A percentile compares a stretch with the other conserved stretches of the same genome.
phyloP scores from a whole-genome alignment of 495 filamentous ascomycete species.

The Viridothelium virens region DNA sequence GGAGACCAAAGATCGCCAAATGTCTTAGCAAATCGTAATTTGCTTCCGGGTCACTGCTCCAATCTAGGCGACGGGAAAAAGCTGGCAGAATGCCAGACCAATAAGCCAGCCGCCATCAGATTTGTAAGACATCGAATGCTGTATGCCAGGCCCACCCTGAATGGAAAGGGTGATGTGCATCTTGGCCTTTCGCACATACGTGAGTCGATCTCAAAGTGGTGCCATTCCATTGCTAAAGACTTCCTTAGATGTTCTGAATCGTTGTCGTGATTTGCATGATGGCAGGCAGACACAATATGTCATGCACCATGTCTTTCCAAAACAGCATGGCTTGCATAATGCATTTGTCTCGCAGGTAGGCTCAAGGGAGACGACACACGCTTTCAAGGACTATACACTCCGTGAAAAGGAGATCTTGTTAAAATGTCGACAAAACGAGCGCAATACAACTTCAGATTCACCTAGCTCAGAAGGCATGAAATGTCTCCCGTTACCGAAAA shows the following conservation, averaged over 20 bases:
- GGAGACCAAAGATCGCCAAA: not conserved
- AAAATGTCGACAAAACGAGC: conserved; percentile 8
- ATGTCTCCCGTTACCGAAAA: conserved; percentile 52
- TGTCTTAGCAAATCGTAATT: not conserved
- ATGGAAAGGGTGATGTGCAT: conserved; percentile 54
- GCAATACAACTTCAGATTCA: conserved; percentile 23
- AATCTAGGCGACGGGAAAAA: conserved; percentile 22
- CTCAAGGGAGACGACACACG: conserved; percentile 54
- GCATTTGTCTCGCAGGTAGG: conserved; percentile 70
- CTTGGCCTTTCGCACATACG: conserved; percentile 76
- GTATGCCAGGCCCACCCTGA: conserved; percentile 66
- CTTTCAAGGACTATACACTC: conserved; percentile 72
- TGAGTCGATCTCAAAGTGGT: conserved; percentile 38
- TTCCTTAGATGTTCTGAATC: conserved; percentile 71
- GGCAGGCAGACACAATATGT: conserved; percentile 57
- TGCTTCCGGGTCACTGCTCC: not conserved
- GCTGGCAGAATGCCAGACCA: conserved; percentile 39
- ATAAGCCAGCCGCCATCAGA: conserved; percentile 41
- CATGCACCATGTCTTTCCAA: conserved; percentile 89
- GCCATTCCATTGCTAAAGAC: conserved; percentile 3
- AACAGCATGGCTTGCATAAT: conserved; percentile 84
- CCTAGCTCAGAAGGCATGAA: not conserved
- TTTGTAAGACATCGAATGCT: conserved; percentile 83
- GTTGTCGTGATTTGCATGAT: conserved; percentile 48
- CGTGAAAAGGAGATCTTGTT: conserved; percentile 73